Conservation (phyloP, 2,329 filamentous ascomycete species). For the Sclerotinia trifoliorum region DNA sequence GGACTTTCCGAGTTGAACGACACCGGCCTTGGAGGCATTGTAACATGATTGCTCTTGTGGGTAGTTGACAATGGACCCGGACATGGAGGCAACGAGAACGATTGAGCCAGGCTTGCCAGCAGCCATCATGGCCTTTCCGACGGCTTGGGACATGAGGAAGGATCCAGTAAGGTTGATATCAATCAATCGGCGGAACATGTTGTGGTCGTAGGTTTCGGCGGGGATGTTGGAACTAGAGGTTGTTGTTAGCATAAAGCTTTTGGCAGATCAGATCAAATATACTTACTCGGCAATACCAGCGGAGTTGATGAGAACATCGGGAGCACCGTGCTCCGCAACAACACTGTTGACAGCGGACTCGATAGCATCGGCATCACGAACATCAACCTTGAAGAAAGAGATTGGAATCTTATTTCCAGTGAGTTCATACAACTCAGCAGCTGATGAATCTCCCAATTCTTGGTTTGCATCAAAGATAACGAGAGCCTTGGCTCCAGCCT, state of each 20-base stretch:
- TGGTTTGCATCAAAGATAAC: conserved; percentile 77
- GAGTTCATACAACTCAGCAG: conserved; percentile 67
- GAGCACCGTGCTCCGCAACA: conserved; percentile 63
- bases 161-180: conserved; percentile 81
- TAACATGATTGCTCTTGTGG: conserved; percentile 81
- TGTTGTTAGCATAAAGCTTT: neutral
- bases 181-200: conserved; percentile 75
- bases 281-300: conserved; percentile 72
- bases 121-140: conserved; percentile 71
- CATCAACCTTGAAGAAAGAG: conserved; percentile 76
- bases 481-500: conserved; percentile 71
- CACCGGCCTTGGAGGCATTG: conserved; percentile 80
- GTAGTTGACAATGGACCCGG: conserved; percentile 80
- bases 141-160: conserved; percentile 74
- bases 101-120: conserved; percentile 69
- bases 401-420: conserved; percentile 63
- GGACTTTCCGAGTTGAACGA: conserved; percentile 75
- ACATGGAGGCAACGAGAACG: conserved; percentile 77
- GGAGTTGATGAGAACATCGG: conserved; percentile 76
- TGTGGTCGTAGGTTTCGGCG: conserved; percentile 71
- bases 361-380: conserved; percentile 69
- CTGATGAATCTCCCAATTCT: conserved; percentile 68
- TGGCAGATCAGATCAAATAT: neutral
- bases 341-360: conserved; percentile 67
- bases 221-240: conserved; percentile 68